Percentiles rank a stretch among this genome's conserved stretches.
phyloP scores from a whole-genome alignment of 2,329 filamentous ascomycete species.

The Neonectria ditissima region DNA sequence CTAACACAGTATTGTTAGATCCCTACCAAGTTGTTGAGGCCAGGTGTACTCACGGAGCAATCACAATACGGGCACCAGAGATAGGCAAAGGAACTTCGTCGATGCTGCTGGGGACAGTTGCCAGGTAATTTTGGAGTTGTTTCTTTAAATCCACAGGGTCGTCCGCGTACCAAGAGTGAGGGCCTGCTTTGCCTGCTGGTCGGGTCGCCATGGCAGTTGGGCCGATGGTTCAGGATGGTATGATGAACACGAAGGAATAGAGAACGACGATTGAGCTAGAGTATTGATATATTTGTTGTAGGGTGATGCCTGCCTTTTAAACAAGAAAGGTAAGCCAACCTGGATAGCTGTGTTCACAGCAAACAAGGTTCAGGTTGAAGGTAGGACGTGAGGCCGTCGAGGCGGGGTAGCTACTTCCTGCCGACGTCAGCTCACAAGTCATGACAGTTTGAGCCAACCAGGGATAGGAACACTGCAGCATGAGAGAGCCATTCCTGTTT shows the following conservation, averaged over 20 bases:
- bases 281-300: too few relatives aligned
- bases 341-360: background rate
- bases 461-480: background rate
- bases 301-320: background rate
- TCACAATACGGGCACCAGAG: conserved; percentile 82
- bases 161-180: conserved; percentile 80
- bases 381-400: background rate
- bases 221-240: background rate
- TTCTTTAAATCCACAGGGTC: conserved; percentile 68
- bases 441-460: background rate
- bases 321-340: background rate
- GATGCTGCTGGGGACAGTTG: conserved; percentile 74
- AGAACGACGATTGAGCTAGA: background rate
- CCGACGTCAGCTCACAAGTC: conserved; percentile 12
- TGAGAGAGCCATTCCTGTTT: background rate
- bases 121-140: conserved; percentile 82
- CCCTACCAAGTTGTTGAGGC: accelerated
- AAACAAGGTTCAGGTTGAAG: background rate
- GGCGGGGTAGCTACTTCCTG: conserved; percentile 1
- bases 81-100: conserved; percentile 73
- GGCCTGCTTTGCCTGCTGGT: conserved; percentile 79
- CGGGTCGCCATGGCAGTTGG: conserved; percentile 46
- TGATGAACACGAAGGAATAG: background rate
- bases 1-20: conserved; percentile 57
- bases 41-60: conserved; percentile 81